Conservation (phyloP, 1,139 yeast genomes). For the Pichia sp. region DNA sequence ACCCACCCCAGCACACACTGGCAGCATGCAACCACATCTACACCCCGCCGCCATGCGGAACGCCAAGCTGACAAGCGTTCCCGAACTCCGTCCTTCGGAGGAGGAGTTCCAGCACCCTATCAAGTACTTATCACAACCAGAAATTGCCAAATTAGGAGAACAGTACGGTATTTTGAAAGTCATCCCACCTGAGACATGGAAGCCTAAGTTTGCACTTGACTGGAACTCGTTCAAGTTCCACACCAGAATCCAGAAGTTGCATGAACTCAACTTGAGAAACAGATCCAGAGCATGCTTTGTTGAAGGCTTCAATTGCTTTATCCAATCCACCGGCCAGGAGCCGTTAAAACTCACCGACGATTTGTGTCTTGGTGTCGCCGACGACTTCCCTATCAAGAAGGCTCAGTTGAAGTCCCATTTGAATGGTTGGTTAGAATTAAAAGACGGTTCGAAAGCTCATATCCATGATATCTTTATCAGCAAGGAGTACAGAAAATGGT, state of each 20-base stretch:
- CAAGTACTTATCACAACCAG: conserved; percentile 52
- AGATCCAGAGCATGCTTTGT: conserved; percentile 62
- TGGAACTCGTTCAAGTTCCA: conserved; percentile 53
- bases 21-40: too few species aligned
- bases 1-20: too few species aligned
- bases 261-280: conserved; percentile 61
- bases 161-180: conserved; percentile 64
- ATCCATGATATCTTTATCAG: conserved; percentile 31
- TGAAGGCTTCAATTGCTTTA: conserved; percentile 57
- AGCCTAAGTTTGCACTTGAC: conserved; percentile 54
- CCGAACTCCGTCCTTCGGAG: conserved; percentile 40
- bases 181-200: conserved; percentile 60
- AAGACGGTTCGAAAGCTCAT: conserved; percentile 22
- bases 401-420: conserved; percentile 2
- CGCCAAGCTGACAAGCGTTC: conserved; percentile 1
- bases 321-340: conserved; percentile 39
- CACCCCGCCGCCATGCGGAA: not conserved
- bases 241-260: conserved; percentile 61
- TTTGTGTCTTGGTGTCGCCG: conserved; percentile 17
- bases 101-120: conserved; percentile 64
- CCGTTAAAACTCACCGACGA: conserved; percentile 17
- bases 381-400: conserved; percentile 3
- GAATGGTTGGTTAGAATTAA: conserved; percentile 27
- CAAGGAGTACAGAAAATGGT: conserved; percentile 16
- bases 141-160: conserved; percentile 50